These are phyloP conservation scores for Candida oleophila DNA, from an alignment of 805 yeast genomes.

Conservation along the genomic window DNA sequence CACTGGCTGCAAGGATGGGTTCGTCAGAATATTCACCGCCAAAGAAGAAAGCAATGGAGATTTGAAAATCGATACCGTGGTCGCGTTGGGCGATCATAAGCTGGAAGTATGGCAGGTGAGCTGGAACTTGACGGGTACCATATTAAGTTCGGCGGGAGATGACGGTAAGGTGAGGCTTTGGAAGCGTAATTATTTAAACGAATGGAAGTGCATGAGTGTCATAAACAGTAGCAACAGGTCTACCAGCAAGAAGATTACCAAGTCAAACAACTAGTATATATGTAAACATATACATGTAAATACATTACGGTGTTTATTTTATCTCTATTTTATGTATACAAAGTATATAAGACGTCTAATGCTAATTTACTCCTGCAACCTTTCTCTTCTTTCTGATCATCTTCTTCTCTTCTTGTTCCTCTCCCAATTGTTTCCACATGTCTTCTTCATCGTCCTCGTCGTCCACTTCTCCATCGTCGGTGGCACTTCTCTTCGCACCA, in stretches of 20 bases:
- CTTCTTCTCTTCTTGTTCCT: background rate
- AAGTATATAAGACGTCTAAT: background rate
- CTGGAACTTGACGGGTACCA: slow-evolving; percentile 94
- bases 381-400: slow-evolving; percentile 24
- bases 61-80: slow-evolving; percentile 55
- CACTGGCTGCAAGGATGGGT: slow-evolving; percentile 95
- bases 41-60: slow-evolving; percentile 40
- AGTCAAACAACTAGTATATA: no score
- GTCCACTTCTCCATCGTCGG: slow-evolving; percentile 19
- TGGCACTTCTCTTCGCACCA: slow-evolving; percentile 8
- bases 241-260: slow-evolving; percentile 18
- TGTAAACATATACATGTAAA: no score
- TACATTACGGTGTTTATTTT: slow-evolving; percentile 5
- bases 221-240: slow-evolving; percentile 24
- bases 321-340: background rate
- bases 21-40: slow-evolving; percentile 79
- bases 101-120: slow-evolving; percentile 95
- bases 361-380: background rate
- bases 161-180: slow-evolving; percentile 90
- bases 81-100: slow-evolving; percentile 72
- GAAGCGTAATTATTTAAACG: slow-evolving; percentile 83
- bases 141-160: slow-evolving; percentile 90
- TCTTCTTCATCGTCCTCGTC: slow-evolving; percentile 35
- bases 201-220: slow-evolving; percentile 90
- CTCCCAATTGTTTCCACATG: slow-evolving; percentile 38